Evolutionary conservation across 2,329 filamentous ascomycete genomes (phyloP), one percentile per base, ranked within the genome.

Genomic region (Rasamsonia emersonii): DNA sequence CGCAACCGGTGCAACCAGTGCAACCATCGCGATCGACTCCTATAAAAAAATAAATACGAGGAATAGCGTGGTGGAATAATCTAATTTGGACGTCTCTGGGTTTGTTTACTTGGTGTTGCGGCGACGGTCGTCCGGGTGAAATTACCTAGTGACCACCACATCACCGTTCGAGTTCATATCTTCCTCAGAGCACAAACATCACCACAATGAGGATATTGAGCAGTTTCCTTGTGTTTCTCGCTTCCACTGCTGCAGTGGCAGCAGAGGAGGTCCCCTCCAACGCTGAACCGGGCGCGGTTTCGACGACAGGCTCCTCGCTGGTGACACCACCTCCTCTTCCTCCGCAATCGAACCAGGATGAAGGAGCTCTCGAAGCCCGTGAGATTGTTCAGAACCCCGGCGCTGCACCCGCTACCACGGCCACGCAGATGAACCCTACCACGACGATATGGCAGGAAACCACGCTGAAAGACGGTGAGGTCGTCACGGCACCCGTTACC

Each of bases 391-490:
- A 16, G 9, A 17, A 21, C 13, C 27, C 24, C 2, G 24, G 27
- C 17, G 24, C 30, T 5, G 46, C 47, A 11, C 32, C 45, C n/a
- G 30, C 37, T 14, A n/a, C n/a, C n/a, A n/a, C n/a, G n/a, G 30
- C 38, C 19, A 46, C 48, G 9, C 54, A 54, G 34, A 32, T 46
- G 3, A 44, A 44, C 9, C 47, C 50, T 5, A 45, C 54, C 14
- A 56, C 52, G 18, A 47, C 45, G 9, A 39, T 47, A 25, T 32
- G 23, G 23, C 6, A 13, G 3, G 13, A 11, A 11, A 32, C 30
- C 8, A 18, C 7, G 5, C 20, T 25, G 13, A 5, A 13, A 11
- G n/a, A 24, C 30, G 30, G 21, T 28, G 35, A 42, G 9, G 28
- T 40, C 7, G 32, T 37, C 9, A 37, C 40, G 10, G 36, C 44